Evolutionary conservation across 768 basidiomycete genomes (phyloP), one percentile per base, ranked within the genome.

Genomic region (Xanthoconium purpureum): DNA sequence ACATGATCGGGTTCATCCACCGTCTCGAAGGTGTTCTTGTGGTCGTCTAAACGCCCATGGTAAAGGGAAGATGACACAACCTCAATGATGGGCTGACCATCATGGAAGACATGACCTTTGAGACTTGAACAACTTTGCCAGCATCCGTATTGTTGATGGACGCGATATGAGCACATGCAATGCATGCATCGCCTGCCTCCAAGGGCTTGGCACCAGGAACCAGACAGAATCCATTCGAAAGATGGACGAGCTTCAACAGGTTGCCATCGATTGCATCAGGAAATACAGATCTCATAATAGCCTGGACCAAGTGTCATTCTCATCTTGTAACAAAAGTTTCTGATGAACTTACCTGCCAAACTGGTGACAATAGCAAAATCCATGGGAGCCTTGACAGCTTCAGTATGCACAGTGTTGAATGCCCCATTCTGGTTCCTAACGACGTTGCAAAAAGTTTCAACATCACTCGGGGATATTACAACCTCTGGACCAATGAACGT

Each of bases 281-380:
- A 85, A 99, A 99, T 74, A 98, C 96, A 1, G 94, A 86, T 71
- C 91, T 93, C 89, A 98, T 99, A 74, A 99, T 98, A n/a, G 95
- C 91, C 94, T 96, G 62, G 0, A 53, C 57, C 51, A 36, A 62
- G 51, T 30, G 45, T 65, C 5, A 56, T 63, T 35, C 54, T 18
- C 20, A 37, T 30, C 10, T 36, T 17, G 28, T 13, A 40, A 53
- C 17, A 46, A 1, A 42, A 30, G 24, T n/a, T n/a, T n/a, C n/a
- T n/a, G 39, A 50, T n/a, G n/a, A n/a, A 73, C 88, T 57, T 69
- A 94, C 94, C 88, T 96, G 87, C 97, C 97, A n/a, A 99, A 45
- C 96, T 95, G 38, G 94, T 88, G 48, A 98, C 96, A 66, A 99
- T 99, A 28, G 95, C 93, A 65, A 97, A 98, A 75, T 98, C 96